Evolutionary conservation across 164 flowering plant genomes (phyloP).

Genomic region (Sedum album): DNA sequence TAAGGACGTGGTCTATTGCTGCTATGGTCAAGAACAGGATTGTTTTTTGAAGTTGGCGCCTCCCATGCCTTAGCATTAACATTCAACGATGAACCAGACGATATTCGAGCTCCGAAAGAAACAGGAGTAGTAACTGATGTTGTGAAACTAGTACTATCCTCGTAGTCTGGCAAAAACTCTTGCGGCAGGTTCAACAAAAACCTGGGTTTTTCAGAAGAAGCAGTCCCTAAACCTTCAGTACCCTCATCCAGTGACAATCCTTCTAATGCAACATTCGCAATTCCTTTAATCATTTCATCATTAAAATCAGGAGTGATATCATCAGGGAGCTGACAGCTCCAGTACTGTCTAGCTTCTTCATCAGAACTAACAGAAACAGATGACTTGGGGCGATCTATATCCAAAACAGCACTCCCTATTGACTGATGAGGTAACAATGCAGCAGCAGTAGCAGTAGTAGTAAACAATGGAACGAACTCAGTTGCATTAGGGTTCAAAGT

Average conservation of each 20-base stretch:
- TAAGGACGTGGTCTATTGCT: slow-evolving; percentile 29
- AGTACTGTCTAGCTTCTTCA: slow-evolving; percentile 83
- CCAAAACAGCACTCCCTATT: too few species aligned
- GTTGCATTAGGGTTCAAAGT: slow-evolving; percentile 94
- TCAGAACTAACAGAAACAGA: slow-evolving; percentile 73
- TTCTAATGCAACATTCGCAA: slow-evolving; percentile 46
- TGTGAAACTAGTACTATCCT: slow-evolving; percentile 33
- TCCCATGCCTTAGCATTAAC: slow-evolving; percentile 59
- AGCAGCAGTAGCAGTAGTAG: too few species aligned
- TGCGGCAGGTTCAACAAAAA: slow-evolving; percentile 38
- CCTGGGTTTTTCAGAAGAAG: slow-evolving; percentile 32
- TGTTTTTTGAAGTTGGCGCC: slow-evolving; percentile 33
- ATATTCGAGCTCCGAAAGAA: slow-evolving; percentile 44
- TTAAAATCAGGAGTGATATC: slow-evolving; percentile 97
- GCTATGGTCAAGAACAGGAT: slow-evolving; percentile 33
- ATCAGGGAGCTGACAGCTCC: slow-evolving; percentile 90
- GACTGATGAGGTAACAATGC: too few species aligned
- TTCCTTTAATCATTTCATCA: slow-evolving; percentile 54
- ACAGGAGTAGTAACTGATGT: slow-evolving; percentile 43
- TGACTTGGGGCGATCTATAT: slow-evolving; percentile 64
- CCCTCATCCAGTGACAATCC: slow-evolving; percentile 58
- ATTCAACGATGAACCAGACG: slow-evolving; percentile 34
- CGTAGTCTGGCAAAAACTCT: too few species aligned
- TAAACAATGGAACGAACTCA: slow-evolving; percentile 83
- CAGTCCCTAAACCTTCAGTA: too few species aligned